Percentiles rank a stretch among this genome's conserved stretches.
phyloP scores from a whole-genome alignment of 2,329 filamentous ascomycete genomes.

The Claviceps pusilla region DNA sequence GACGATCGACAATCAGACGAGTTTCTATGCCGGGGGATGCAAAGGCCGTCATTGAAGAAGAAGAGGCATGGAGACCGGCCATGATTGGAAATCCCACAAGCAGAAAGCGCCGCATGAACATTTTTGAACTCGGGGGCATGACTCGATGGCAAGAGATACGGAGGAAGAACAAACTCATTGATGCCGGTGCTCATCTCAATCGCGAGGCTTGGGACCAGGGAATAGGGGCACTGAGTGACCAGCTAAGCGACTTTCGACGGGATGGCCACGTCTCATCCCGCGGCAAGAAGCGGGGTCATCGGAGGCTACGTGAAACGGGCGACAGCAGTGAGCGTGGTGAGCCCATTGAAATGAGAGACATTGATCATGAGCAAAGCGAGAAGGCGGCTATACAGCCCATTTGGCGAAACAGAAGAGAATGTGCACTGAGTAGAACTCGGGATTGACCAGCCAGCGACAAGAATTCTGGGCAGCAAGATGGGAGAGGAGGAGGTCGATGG shows the following conservation, averaged over 20 bases:
- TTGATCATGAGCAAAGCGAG: not conserved
- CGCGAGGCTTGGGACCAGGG: slow-evolving; percentile 21
- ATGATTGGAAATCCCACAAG: slow-evolving; percentile 59
- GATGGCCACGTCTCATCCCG: slow-evolving; percentile 19
- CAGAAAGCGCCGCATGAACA: slow-evolving; percentile 52
- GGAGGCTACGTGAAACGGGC: slow-evolving; percentile 14
- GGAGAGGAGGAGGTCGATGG: not conserved
- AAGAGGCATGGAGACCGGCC: slow-evolving; percentile 51
- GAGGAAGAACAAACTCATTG: slow-evolving; percentile 41
- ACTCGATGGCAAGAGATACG: slow-evolving; percentile 61
- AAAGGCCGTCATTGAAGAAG: slow-evolving; percentile 30
- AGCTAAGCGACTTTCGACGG: slow-evolving; percentile 20
- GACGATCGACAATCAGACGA: slow-evolving; percentile 31
- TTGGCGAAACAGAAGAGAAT: slow-evolving; percentile 18
- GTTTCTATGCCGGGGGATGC: slow-evolving; percentile 24
- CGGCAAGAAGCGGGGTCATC: slow-evolving; percentile 11
- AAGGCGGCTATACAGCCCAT: slow-evolving; percentile 5
- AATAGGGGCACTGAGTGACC: slow-evolving; percentile 22
- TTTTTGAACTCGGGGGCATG: slow-evolving; percentile 54
- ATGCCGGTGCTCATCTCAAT: slow-evolving; percentile 25
- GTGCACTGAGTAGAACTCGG: slow-evolving; percentile 23
- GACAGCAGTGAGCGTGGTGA: slow-evolving; percentile 15
- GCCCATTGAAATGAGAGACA: slow-evolving; percentile 17
- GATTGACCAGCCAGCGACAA: slow-evolving; percentile 16
- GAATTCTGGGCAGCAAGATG: not conserved